Conservation (phyloP, 441 rosid genomes). For the Geranium incanum region DNA sequence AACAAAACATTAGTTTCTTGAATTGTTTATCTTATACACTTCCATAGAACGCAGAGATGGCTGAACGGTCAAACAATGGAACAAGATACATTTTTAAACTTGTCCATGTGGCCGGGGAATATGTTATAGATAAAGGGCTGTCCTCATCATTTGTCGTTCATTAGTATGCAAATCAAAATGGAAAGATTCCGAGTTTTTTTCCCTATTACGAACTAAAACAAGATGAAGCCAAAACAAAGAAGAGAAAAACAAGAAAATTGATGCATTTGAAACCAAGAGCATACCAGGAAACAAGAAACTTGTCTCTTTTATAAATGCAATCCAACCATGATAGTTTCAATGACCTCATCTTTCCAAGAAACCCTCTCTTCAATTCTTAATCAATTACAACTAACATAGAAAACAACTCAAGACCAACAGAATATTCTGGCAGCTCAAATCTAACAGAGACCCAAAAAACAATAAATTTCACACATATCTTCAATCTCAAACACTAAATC, state of each 20-base stretch:
- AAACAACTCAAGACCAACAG: background rate
- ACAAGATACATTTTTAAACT: slow-evolving; percentile 32
- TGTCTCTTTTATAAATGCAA: slow-evolving; percentile 9
- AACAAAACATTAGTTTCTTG: slow-evolving; percentile 29
- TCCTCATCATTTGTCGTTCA: slow-evolving; percentile 36
- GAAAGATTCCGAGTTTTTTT: slow-evolving; percentile 4
- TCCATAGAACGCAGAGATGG: slow-evolving; percentile 27
- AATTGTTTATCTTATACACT: slow-evolving; percentile 31
- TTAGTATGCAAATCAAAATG: slow-evolving; percentile 25
- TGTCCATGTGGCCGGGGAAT: slow-evolving; percentile 57
- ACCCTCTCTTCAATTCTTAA: background rate
- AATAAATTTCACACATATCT: background rate
- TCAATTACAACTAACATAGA: background rate
- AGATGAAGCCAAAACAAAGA: background rate
- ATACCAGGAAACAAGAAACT: slow-evolving; percentile 31
- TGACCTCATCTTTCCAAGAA: background rate
- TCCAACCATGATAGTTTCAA: slow-evolving; percentile 5
- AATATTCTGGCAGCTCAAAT: background rate
- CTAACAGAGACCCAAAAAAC: background rate
- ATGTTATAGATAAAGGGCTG: slow-evolving; percentile 39
- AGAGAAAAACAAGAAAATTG: slow-evolving; percentile 16
- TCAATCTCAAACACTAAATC: background rate
- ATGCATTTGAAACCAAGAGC: slow-evolving; percentile 24
- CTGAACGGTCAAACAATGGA: slow-evolving; percentile 25
- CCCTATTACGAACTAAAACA: no score